Evolutionary conservation across 2,329 filamentous ascomycete species (phyloP).

Genomic region (Teratosphaeriaceae sp.): DNA sequence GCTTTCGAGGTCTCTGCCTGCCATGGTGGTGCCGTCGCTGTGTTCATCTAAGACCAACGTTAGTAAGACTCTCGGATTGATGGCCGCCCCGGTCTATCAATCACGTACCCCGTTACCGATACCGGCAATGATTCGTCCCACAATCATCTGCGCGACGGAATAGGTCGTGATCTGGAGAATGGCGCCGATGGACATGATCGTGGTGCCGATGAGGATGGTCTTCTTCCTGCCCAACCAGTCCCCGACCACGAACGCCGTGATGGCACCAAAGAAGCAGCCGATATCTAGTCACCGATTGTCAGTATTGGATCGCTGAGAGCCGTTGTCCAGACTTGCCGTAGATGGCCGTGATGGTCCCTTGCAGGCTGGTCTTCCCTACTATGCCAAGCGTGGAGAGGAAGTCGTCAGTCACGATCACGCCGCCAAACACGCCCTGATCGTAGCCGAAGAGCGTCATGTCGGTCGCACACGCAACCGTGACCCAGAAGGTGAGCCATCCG

Average conservation of each 20-base stretch:
- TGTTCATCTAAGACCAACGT: no score
- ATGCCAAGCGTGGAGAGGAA: constrained; percentile 46
- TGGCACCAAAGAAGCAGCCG: constrained; percentile 53
- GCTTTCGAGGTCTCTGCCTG: constrained; percentile 29
- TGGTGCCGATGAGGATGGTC: constrained; percentile 41
- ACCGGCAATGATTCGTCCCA: constrained; percentile 41
- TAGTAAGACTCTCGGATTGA: no score
- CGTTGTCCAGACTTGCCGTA: constrained; percentile 39
- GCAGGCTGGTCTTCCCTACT: constrained; percentile 27
- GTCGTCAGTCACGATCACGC: constrained; percentile 48
- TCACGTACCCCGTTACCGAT: constrained; percentile 46
- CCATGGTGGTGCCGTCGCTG: constrained; percentile 30
- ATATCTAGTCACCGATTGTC: constrained; percentile 27
- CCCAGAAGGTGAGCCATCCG: constrained; percentile 52
- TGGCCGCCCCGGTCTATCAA: no score
- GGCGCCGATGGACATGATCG: constrained; percentile 44
- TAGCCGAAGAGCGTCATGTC: constrained; percentile 41
- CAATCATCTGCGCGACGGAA: constrained; percentile 38
- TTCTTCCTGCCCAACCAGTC: constrained; percentile 44
- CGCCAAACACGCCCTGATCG: constrained; percentile 48
- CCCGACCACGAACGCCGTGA: constrained; percentile 43
- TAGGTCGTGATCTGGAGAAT: constrained; percentile 30
- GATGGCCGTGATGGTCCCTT: constrained; percentile 44
- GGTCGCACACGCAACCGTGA: constrained; percentile 43
- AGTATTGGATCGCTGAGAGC: background rate